These are phyloP conservation scores for Lomentospora prolificans DNA, from an alignment of 2,329 filamentous ascomycete genomes.

Conservation along the genomic window DNA sequence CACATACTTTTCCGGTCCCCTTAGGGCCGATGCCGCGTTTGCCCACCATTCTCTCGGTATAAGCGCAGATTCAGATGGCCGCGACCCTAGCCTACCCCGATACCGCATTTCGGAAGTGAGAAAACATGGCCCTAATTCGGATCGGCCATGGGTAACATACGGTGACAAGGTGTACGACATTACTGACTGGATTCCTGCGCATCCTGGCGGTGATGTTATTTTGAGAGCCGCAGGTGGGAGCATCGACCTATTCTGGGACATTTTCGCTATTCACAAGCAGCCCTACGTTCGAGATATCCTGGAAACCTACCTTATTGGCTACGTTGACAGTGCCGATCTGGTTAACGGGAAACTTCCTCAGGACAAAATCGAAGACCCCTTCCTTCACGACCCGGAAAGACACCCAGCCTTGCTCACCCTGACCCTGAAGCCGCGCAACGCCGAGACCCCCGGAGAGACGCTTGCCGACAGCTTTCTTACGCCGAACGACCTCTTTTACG, in stretches of 20 bases:
- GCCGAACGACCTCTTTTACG: constrained; percentile 46
- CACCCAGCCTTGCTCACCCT: constrained; percentile 40
- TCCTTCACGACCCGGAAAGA: constrained; percentile 41
- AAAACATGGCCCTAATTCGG: constrained; percentile 40
- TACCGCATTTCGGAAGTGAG: constrained; percentile 42
- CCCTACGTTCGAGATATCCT: constrained; percentile 56
- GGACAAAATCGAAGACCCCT: constrained; percentile 50
- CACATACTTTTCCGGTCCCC: background rate
- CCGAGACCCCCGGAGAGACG: constrained; percentile 43
- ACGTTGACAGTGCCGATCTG: constrained; percentile 48
- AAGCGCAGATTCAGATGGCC: constrained; percentile 10
- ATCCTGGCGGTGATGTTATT: constrained; percentile 60
- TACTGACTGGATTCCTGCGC: constrained; percentile 55
- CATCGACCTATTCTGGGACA: constrained; percentile 60
- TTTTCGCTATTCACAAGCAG: constrained; percentile 59
- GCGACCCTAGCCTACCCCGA: constrained; percentile 33
- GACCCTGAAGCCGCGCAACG: constrained; percentile 49
- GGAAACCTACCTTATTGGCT: constrained; percentile 53
- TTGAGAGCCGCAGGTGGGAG: constrained; percentile 53
- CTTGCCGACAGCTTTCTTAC: constrained; percentile 43
- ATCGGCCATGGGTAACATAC: constrained; percentile 53
- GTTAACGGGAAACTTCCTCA: constrained; percentile 43
- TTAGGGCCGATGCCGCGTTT: constrained; percentile 1
- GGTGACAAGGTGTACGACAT: constrained; percentile 60
- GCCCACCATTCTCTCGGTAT: background rate